Evolutionary conservation across 2,329 filamentous ascomycete genomes (phyloP), one percentile per base, ranked within the genome.

Genomic region (Botryotinia convoluta): DNA sequence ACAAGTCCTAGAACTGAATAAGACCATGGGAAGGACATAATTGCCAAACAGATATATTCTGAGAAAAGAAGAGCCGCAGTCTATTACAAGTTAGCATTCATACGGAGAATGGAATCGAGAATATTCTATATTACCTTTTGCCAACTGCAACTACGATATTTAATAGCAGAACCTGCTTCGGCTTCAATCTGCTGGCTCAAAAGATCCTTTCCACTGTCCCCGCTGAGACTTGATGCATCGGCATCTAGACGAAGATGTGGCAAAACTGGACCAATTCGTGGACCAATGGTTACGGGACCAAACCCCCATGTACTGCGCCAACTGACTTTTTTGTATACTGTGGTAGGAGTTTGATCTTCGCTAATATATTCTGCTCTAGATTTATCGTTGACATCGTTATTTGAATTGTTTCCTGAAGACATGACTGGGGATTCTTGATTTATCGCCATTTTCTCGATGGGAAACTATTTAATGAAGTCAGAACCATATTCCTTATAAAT

Each of bases 21-120:
- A 0, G 94, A 97, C 87, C 93, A 97, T 0, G 95, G 95, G 78
- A 98, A 98, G 69, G 93, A 97, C 94, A 98, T 97, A 81, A 97
- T 97, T 74, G 89, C 86, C 83, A 98, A 84, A 81, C 94, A 97
- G 74, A 98, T 98, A 82, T 98, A 98, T 85, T 98, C 95, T 69
- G 93, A 96, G 83, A 98, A 97, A 69, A 98, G 89, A 77, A 97
- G 82, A 1, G 92, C 94, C 0, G 95, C 94, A 71, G 95, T 97
- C 92, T 72, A 60, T n/a, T 29, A 14, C 16, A 32, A 10, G 64
- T 72, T 51, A 68, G 61, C 39, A 39, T 18, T 39, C 20, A 59
- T n/a, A 29, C 29, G 20, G 10, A 16, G 39, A n/a, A 39, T 18
- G n/a, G 14, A 18, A 54, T 12, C 48, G 26, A 64, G 6, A 45